A percentile compares a stretch with the other conserved stretches of the same genome.
These are phyloP conservation scores for Cordia subcordata DNA, from an alignment of 257 asterid genomes.

Conservation along the genomic window DNA sequence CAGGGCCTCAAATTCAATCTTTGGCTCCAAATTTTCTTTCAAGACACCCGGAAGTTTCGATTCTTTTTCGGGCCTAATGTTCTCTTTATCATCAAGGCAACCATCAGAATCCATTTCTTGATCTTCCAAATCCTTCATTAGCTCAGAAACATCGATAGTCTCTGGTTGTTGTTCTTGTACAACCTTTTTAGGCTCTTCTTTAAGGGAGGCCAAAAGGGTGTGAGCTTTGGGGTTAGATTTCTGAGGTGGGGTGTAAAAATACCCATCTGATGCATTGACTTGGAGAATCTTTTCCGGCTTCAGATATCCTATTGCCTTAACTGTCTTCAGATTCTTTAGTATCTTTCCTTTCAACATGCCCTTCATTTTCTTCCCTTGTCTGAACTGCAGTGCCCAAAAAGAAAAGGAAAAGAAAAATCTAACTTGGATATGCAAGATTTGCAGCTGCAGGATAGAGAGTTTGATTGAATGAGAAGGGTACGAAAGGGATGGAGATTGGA, in stretches of 20 bases:
- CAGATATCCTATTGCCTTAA: constrained; percentile 64
- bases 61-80: constrained; percentile 27
- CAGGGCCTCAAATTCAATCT: constrained; percentile 21
- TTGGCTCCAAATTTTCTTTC: constrained; percentile 13
- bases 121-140: constrained; percentile 70
- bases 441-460: neutral
- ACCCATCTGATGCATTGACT: constrained; percentile 54
- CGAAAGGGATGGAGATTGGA: constrained; percentile 5
- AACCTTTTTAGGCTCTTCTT: constrained; percentile 29
- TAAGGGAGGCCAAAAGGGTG: constrained; percentile 27
- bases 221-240: constrained; percentile 25
- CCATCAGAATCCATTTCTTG: constrained; percentile 33
- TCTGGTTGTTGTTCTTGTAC: constrained; percentile 42
- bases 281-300: constrained; percentile 69
- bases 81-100: constrained; percentile 56
- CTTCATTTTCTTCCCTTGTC: constrained; percentile 38
- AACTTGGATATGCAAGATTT: neutral
- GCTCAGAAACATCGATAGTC: constrained; percentile 56
- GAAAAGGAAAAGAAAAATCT: neutral
- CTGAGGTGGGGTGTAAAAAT: constrained; percentile 30
- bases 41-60: neutral
- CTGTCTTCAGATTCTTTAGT: constrained; percentile 68
- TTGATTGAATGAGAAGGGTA: constrained; percentile 1
- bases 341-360: constrained; percentile 68
- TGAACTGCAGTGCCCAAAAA: neutral